Evolutionary conservation across 176 grass and related monocot genomes (phyloP).

Genomic region (Oryza officinalis): DNA sequence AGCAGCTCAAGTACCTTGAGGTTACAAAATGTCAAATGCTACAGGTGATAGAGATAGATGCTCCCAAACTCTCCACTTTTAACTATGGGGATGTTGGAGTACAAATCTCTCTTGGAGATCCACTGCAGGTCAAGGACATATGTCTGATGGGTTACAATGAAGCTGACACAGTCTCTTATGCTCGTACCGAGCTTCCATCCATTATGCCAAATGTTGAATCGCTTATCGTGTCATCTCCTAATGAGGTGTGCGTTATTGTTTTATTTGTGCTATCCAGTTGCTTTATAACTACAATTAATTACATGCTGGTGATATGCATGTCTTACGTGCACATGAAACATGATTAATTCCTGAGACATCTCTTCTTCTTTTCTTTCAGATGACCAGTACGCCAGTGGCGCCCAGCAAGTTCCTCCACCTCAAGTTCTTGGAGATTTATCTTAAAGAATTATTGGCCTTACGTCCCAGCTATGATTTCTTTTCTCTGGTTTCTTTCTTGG

Average conservation of each 20-base stretch:
- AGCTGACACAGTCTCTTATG: neutral
- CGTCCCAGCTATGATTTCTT: neutral
- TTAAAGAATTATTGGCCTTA: too few relatives aligned
- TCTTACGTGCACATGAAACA: neutral
- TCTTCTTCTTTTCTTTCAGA: constrained; percentile 3
- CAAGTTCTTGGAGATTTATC: too few relatives aligned
- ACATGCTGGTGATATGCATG: too few relatives aligned
- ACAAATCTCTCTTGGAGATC: neutral
- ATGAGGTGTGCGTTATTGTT: neutral
- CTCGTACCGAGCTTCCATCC: neutral
- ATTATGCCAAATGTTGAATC: neutral
- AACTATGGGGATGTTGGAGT: neutral
- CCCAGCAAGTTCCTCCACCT: too few relatives aligned
- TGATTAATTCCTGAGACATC: neutral
- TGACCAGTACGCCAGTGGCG: neutral
- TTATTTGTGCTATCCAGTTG: too few relatives aligned
- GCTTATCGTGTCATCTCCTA: neutral
- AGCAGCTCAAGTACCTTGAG: neutral
- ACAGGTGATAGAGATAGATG: neutral
- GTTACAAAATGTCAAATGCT: neutral
- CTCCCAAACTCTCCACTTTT: neutral
- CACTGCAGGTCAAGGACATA: neutral
- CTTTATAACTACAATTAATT: too few relatives aligned
- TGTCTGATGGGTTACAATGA: neutral
- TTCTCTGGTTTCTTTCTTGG: neutral